phyloP scores from a whole-genome alignment of 2,329 filamentous ascomycete species.

The Paracorniculantispora psalliotae region DNA sequence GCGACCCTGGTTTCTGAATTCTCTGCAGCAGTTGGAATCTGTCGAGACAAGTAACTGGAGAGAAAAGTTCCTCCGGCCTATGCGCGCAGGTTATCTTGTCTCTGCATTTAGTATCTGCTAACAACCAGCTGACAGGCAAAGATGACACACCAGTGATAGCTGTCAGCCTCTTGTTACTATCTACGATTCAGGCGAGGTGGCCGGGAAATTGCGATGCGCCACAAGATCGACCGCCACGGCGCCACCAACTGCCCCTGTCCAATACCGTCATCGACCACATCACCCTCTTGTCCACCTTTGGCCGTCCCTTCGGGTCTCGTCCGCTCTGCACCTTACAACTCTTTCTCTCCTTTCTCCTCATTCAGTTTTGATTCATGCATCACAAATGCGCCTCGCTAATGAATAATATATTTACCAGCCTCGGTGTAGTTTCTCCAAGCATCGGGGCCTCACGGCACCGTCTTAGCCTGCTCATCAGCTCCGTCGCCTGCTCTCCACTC shows the following conservation, averaged over 20 bases:
- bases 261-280: slow-evolving; percentile 4
- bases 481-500: background rate
- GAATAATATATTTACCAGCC: background rate
- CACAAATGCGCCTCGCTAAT: background rate
- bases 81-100: background rate
- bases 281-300: background rate
- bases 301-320: background rate
- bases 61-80: background rate
- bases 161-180: slow-evolving; percentile 1
- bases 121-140: background rate
- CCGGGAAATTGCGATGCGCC: slow-evolving; percentile 14
- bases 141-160: background rate
- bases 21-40: background rate
- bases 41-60: background rate
- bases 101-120: background rate
- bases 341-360: background rate
- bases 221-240: slow-evolving; percentile 9
- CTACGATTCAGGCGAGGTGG: background rate
- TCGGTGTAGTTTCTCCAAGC: background rate
- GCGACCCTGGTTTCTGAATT: background rate
- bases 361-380: too few relatives aligned
- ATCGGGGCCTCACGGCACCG: background rate
- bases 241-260: background rate
- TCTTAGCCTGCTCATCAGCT: background rate
- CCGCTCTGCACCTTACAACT: background rate